Evolutionary conservation across 257 asterid genomes (phyloP).

Genomic region (Scutellaria baicalensis): DNA sequence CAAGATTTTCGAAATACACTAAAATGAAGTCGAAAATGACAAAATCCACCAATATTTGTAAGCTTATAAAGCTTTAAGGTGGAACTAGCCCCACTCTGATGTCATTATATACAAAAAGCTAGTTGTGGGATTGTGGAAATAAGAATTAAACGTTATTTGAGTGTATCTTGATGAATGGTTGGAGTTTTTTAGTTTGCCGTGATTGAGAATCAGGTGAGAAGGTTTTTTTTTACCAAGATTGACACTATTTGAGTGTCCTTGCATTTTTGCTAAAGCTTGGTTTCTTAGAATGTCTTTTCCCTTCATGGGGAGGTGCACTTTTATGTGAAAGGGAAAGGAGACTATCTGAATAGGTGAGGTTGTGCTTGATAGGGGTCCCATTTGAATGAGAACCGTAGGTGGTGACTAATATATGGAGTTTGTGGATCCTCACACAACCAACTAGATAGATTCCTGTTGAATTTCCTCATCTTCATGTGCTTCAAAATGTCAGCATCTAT

Average conservation of each 20-base stretch:
- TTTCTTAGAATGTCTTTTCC: neutral
- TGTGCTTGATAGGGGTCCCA: slow-evolving; percentile 25
- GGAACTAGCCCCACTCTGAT: neutral
- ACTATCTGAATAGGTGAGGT: neutral
- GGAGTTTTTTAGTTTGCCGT: too few relatives aligned
- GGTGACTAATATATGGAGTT: slow-evolving; percentile 28
- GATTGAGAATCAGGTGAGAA: neutral
- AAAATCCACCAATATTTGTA: too few relatives aligned
- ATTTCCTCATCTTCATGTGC: slow-evolving; percentile 26
- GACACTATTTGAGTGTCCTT: neutral
- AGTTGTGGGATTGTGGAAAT: neutral
- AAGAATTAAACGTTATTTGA: neutral
- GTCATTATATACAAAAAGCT: neutral
- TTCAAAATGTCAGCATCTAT: slow-evolving; percentile 5
- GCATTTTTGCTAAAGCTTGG: slow-evolving; percentile 3
- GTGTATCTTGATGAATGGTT: too few relatives aligned
- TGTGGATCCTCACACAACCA: slow-evolving; percentile 31
- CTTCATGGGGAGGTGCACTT: slow-evolving; percentile 15
- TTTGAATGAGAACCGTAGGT: slow-evolving; percentile 41
- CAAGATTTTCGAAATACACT: too few relatives aligned
- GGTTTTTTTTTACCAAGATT: neutral
- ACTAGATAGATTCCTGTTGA: slow-evolving; percentile 25
- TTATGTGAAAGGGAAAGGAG: slow-evolving; percentile 21
- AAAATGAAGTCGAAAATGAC: too few relatives aligned
- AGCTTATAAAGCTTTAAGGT: too few relatives aligned